Evolutionary conservation across 2,329 filamentous ascomycete species (phyloP), one percentile per base, ranked within the genome.

Genomic region (Pyrenophora seminiperda): DNA sequence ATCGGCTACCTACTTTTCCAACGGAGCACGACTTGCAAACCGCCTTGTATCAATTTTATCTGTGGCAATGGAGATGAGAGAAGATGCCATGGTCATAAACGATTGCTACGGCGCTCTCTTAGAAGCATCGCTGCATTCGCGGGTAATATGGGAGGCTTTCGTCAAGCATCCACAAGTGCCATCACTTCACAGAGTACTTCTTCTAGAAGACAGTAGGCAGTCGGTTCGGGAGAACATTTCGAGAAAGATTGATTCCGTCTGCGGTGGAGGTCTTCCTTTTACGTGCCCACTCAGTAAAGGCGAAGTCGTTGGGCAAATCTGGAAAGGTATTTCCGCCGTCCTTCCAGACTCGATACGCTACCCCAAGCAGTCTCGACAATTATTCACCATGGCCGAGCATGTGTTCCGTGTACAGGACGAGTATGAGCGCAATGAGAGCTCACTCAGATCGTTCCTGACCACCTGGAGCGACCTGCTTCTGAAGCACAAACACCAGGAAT

Each of bases 351-450:
- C 63, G n/a, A 50, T 64, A n/a, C 48, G 53, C 11, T 51, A 62
- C 31, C 45, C 64, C 9, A 38, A 49, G 11, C 61, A 68, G 19
- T 68, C 69, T 5, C 54, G 59, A n/a, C 61, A 74, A 44, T 49
- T 75, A 7, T 72, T 75, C 18, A 56, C 63, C 5, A 62, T 74
- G 13, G 69, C 73, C 3, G 67, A 71, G 24, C 61, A 67, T 41
- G 61, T 73, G 1, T 74, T 74, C 47, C 65, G 70, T 10, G 58
- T 58, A 20, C 56, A 73, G 31, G 71, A 74, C 34, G 70, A 70
- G 44, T 57, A 64, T 20, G 59, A 64, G 17, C 59, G 70, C 7
- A 63, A 69, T 18, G 71, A 74, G 53, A 47, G 56, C 3, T 47
- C 61, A 13, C 58, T 74, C 19, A 64, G 66, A 22, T 61, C 54